Percentiles rank a stretch among this genome's conserved stretches.
Conservation (phyloP, 768 basidiomycete species). For the Dacryopinax primogenitus region DNA sequence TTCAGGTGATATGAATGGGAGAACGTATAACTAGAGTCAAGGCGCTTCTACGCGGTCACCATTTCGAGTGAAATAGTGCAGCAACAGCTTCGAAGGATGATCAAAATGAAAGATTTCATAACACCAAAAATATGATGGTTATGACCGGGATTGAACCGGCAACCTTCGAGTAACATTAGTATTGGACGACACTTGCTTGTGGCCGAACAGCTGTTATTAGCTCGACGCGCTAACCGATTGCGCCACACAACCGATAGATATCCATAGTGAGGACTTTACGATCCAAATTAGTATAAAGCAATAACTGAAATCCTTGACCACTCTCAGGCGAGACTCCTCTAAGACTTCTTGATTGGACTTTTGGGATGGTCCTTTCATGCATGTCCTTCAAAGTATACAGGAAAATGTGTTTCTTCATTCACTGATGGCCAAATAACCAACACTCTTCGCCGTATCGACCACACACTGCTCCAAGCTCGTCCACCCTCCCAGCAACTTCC, state of each 20-base stretch:
- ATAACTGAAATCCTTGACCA: not conserved
- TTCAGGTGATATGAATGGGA: no score
- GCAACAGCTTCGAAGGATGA: not conserved
- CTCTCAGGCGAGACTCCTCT: not conserved
- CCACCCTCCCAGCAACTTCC: not conserved
- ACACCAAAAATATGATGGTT: not conserved
- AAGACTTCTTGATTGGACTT: no score
- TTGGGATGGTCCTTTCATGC: not conserved
- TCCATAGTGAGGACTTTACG: not conserved
- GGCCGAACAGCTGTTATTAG: not conserved
- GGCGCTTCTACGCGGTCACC: no score
- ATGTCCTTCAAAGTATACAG: not conserved
- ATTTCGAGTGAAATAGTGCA: no score
- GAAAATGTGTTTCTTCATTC: not conserved
- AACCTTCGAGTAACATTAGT: not conserved
- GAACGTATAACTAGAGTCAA: no score
- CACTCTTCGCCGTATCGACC: not conserved
- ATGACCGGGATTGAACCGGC: not conserved
- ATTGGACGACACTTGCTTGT: no score
- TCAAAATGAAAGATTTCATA: not conserved
- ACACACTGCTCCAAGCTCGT: not conserved
- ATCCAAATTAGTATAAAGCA: not conserved
- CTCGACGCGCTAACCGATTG: not conserved
- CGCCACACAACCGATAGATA: not conserved
- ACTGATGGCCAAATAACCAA: not conserved